A percentile compares a stretch with the other conserved stretches of the same genome.
Conservation (phyloP, 2,329 filamentous ascomycete genomes). For the Albifimbria verrucaria region DNA sequence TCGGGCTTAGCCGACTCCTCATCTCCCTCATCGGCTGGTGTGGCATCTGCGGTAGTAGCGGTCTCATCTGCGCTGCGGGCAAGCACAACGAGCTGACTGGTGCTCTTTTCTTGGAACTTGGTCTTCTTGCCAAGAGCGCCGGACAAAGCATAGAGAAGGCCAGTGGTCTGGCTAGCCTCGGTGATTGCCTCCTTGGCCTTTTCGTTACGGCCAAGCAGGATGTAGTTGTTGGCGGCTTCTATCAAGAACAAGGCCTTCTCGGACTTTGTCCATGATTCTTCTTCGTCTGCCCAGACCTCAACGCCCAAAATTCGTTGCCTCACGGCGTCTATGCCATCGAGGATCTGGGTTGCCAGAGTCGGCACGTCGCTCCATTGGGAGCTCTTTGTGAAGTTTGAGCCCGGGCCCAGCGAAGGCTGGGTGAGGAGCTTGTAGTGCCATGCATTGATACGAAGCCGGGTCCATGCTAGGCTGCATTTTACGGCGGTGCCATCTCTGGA, state of each 20-base stretch:
- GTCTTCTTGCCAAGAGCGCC: constrained; percentile 85
- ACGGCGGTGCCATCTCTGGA: constrained; percentile 33
- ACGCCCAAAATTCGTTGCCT: constrained; percentile 32
- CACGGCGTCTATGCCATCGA: constrained; percentile 39
- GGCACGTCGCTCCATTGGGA: constrained; percentile 59
- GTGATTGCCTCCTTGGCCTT: constrained; percentile 71
- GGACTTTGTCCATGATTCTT: constrained; percentile 37
- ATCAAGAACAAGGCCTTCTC: constrained; percentile 70
- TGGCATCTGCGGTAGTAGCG: constrained; percentile 6
- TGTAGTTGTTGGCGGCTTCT: constrained; percentile 79
- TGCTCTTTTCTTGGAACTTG: constrained; percentile 73
- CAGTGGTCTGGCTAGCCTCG: constrained; percentile 62
- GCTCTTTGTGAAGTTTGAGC: constrained; percentile 53
- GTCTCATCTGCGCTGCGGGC: constrained; percentile 63
- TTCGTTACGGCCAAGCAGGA: constrained; percentile 76
- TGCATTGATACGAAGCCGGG: constrained; percentile 68
- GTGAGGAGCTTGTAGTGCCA: constrained; percentile 62
- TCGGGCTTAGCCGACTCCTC: constrained; percentile 48
- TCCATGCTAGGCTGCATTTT: constrained; percentile 52
- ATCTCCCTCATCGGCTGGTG: constrained; percentile 13
- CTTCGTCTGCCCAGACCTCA: constrained; percentile 33
- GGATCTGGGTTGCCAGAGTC: constrained; percentile 49
- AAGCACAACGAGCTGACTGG: constrained; percentile 86
- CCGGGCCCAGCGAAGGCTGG: constrained; percentile 51
- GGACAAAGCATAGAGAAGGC: constrained; percentile 77